Base-by-base conservation (phyloP, 1,139 yeast genomes). In the Candida gigantensis region DNA sequence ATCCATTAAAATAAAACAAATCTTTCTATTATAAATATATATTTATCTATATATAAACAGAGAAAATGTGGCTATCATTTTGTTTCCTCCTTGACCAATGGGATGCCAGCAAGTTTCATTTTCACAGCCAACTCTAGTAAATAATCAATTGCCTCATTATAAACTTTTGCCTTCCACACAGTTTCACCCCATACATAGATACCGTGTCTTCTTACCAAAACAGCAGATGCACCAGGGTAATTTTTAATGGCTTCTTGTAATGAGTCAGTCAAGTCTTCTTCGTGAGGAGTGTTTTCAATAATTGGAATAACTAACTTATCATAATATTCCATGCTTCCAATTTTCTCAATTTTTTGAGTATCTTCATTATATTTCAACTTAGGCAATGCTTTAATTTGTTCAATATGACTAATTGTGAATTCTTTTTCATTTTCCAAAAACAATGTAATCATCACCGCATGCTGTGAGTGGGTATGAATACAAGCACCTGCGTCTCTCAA, bases 151-250 rank as follows among this genome's bases (percentile, higher is more conserved):
- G 97, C 95, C 60, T 92, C 97, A 57, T 89, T 88, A 58, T 85
- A 84, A 12, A 90, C 79, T 64, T 90, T 90, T 34, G 97, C 96
- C 60, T 89, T 88, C 87, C 95, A 85, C 9, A 88, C 87, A 17
- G 77, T 80, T 50, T 85, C 89, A 16, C 97, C 97, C 97, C 97
- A 90, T 11, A 89, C 96, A 55, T 84, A 90, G 28, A 90, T 83
- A 1, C 98, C 98, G 53, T 90, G 98, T 55, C 96, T 74, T 59
- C 96, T 77, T 6, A 90, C 97, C 40, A 90, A 69, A 1, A 90
- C 90, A 0, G 97, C 97, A 6, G 89, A 77, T 3, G 95, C 68
- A 0, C 77, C 74, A 1, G 97, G 96, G 49, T 87, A 84, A 13
- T 74, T 67, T 17, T 52, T 62, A 39, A 89, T 77, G 2, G 90